phyloP scores from a whole-genome alignment of 805 yeast species.

The Starmerella scarabaei region DNA sequence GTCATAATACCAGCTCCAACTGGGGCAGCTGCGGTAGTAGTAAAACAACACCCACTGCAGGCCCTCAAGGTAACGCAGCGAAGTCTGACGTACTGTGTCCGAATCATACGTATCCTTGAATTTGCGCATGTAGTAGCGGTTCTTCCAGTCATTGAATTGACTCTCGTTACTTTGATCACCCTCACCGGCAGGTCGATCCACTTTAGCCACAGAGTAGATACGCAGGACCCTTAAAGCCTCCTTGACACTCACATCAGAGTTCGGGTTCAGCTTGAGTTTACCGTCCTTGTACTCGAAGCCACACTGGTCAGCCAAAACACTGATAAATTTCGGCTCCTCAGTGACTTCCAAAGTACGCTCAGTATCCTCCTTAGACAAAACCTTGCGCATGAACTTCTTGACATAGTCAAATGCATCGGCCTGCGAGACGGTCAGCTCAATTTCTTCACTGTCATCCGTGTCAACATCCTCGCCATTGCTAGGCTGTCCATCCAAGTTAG shows the following conservation, averaged over 20 bases:
- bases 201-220: constrained; percentile 28
- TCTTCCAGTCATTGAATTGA: constrained; percentile 63
- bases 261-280: constrained; percentile 37
- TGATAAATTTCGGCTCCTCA: constrained; percentile 22
- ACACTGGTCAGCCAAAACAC: constrained; percentile 22
- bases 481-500: background rate
- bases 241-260: constrained; percentile 2
- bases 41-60: constrained; percentile 92
- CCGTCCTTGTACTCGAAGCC: constrained; percentile 44
- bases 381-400: constrained; percentile 37
- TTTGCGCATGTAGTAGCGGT: constrained; percentile 71
- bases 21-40: constrained; percentile 79
- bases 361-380: constrained; percentile 17
- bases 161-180: constrained; percentile 53
- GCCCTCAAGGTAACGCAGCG: constrained; percentile 82
- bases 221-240: constrained; percentile 25
- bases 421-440: constrained; percentile 42
- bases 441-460: constrained; percentile 32
- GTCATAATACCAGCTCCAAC: constrained; percentile 91
- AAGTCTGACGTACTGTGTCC: constrained; percentile 45
- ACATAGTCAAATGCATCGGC: constrained; percentile 44
- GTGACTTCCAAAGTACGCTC: constrained; percentile 12
- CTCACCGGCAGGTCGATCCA: constrained; percentile 28
- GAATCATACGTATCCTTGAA: constrained; percentile 49
- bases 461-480: background rate